A percentile compares a stretch with the other conserved stretches of the same genome.
These are phyloP conservation scores for Pseudofabraea citricarpa DNA, from an alignment of 2,329 filamentous ascomycete species.

Conservation along the genomic window DNA sequence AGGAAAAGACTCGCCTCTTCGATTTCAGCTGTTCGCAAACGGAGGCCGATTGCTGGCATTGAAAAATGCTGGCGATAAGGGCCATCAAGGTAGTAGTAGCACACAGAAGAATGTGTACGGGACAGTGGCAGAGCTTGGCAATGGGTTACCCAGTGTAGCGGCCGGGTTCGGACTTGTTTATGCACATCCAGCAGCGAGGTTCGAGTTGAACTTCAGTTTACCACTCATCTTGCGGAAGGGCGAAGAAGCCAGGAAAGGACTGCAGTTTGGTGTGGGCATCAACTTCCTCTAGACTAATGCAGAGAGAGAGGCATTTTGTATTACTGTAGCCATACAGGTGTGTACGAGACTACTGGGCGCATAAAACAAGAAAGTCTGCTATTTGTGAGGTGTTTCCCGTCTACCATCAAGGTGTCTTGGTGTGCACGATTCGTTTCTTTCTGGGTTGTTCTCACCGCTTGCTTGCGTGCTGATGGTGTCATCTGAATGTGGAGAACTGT, in stretches of 20 bases:
- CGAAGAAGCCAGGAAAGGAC: conserved; percentile 83
- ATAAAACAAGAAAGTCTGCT: not conserved
- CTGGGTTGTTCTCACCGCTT: no score
- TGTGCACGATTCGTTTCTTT: no score
- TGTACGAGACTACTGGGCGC: not conserved
- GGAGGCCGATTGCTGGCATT: conserved; percentile 80
- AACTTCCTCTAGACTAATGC: conserved; percentile 69
- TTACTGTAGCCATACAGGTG: not conserved
- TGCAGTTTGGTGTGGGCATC: conserved; percentile 94
- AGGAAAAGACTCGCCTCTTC: conserved; percentile 76
- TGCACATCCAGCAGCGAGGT: conserved; percentile 86
- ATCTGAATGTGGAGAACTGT: no score
- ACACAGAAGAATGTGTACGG: conserved; percentile 32
- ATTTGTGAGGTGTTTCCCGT: not conserved
- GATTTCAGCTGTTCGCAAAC: conserved; percentile 88
- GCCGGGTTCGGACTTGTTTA: conserved; percentile 91
- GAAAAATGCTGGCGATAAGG: conserved; percentile 39
- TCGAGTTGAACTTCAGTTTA: conserved; percentile 93
- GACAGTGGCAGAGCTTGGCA: conserved; percentile 66
- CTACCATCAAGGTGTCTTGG: not conserved
- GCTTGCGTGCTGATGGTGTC: no score
- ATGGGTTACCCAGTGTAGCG: conserved; percentile 76
- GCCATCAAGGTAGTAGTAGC: conserved; percentile 23
- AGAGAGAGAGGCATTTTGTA: not conserved
- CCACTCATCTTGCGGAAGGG: conserved; percentile 77